Evolutionary conservation across 2,329 filamentous ascomycete species (phyloP).

Genomic region (Xylaria sp.): DNA sequence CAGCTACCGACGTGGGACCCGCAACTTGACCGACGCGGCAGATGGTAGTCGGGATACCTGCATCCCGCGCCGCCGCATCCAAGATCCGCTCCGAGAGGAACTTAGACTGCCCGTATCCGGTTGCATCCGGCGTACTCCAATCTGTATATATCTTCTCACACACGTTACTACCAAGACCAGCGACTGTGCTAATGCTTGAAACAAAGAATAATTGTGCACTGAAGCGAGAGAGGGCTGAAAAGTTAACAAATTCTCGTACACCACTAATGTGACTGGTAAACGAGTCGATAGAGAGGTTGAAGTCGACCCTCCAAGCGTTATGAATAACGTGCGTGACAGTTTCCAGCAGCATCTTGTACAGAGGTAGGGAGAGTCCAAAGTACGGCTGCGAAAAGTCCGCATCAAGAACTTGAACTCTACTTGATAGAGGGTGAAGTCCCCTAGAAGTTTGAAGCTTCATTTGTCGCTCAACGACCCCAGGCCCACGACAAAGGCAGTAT

Average conservation of each 20-base stretch:
- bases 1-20: constrained; percentile 34
- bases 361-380: constrained; percentile 34
- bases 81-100: constrained; percentile 42
- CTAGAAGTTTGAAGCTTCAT: constrained; percentile 29
- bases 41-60: constrained; percentile 30
- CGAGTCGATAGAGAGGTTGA: constrained; percentile 41
- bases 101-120: constrained; percentile 42
- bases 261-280: constrained; percentile 33
- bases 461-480: constrained; percentile 22
- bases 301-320: constrained; percentile 42
- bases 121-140: constrained; percentile 26
- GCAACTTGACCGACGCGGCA: constrained; percentile 43
- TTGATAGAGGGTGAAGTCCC: constrained; percentile 29
- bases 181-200: constrained; percentile 38
- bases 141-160: constrained; percentile 34
- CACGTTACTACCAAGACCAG: constrained; percentile 15
- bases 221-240: constrained; percentile 37
- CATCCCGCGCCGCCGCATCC: constrained; percentile 36
- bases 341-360: constrained; percentile 31
- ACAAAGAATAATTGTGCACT: constrained; percentile 41
- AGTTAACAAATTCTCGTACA: constrained; percentile 34
- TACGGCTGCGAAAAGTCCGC: constrained; percentile 34
- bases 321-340: constrained; percentile 39
- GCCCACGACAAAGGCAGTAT: constrained; percentile 41
- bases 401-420: constrained; percentile 37